Conservation (phyloP, 768 basidiomycete genomes). For the Tricholoma bakamatsutake region DNA sequence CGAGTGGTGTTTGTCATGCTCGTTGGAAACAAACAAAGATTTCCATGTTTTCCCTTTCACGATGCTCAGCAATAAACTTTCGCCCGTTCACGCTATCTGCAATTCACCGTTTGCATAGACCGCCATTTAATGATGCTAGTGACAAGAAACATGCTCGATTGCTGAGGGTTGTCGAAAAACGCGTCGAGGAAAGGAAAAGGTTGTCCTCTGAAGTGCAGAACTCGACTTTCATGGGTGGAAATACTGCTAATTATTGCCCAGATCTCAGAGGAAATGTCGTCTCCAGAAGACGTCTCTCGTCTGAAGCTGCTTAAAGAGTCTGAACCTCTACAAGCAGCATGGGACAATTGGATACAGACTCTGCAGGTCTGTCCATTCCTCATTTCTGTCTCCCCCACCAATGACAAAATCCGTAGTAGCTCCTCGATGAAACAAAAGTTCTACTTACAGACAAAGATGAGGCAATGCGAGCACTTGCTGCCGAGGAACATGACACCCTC, state of each 20-base stretch:
- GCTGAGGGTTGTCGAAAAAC: conserved; percentile 47
- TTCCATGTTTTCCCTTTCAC: conserved; percentile 9
- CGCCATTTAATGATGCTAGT: conserved; percentile 13
- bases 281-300: conserved; percentile 49
- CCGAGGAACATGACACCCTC: conserved; percentile 55
- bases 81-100: conserved; percentile 5
- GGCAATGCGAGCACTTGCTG: conserved; percentile 67
- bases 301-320: conserved; percentile 64
- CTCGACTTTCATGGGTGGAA: neutral
- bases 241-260: conserved; percentile 17
- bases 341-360: conserved; percentile 56
- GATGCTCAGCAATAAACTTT: conserved; percentile 1
- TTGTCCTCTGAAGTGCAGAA: conserved; percentile 37
- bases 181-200: conserved; percentile 43
- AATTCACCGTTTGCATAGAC: conserved; percentile 2
- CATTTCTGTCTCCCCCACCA: neutral
- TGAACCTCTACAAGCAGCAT: conserved; percentile 61
- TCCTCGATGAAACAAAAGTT: conserved; percentile 52
- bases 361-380: conserved; percentile 42
- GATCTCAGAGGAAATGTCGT: conserved; percentile 50
- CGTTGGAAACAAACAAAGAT: conserved; percentile 13
- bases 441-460: conserved; percentile 73
- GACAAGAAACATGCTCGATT: conserved; percentile 45
- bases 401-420: conserved; percentile 39
- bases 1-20: conserved; percentile 12